Conservation (phyloP, 345 rosid species). For the Combretum micranthum region DNA sequence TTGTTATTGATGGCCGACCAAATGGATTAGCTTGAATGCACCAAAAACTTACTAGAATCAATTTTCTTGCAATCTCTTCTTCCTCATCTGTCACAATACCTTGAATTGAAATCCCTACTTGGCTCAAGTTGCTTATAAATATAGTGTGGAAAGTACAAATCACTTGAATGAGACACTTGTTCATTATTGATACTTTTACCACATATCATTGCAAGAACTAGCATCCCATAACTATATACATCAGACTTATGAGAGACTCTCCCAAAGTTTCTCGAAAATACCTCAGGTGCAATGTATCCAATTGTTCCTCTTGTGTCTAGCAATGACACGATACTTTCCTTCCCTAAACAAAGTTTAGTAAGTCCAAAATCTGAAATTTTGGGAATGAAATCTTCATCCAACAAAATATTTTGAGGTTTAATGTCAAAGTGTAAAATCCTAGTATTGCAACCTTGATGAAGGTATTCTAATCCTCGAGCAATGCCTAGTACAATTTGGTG, state of each 20-base stretch:
- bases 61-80: conserved; percentile 2
- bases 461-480: conserved; percentile 43
- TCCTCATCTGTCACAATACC: conserved; percentile 4
- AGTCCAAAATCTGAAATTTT: conserved; percentile 47
- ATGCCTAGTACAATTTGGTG: conserved; percentile 19
- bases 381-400: conserved; percentile 23
- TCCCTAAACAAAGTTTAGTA: conserved; percentile 28
- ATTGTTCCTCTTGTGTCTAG: conserved; percentile 29
- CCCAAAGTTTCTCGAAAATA: conserved; percentile 12
- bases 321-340: conserved; percentile 26
- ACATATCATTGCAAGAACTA: conserved; percentile 21
- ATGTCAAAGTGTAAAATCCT: conserved; percentile 45
- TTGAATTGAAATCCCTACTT: neutral
- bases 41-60: conserved; percentile 8
- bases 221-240: conserved; percentile 27
- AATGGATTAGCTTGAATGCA: conserved; percentile 26
- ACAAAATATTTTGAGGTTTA: conserved; percentile 41
- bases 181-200: conserved; percentile 3
- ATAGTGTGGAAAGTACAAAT: conserved; percentile 11
- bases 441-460: conserved; percentile 43
- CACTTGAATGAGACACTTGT: conserved; percentile 5
- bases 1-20: conserved; percentile 1
- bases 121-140: conserved; percentile 12
- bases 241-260: conserved; percentile 28
- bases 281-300: conserved; percentile 32